Base-by-base conservation (phyloP, 208 protist species). In the Trypanosomatidae sp. region DNA sequence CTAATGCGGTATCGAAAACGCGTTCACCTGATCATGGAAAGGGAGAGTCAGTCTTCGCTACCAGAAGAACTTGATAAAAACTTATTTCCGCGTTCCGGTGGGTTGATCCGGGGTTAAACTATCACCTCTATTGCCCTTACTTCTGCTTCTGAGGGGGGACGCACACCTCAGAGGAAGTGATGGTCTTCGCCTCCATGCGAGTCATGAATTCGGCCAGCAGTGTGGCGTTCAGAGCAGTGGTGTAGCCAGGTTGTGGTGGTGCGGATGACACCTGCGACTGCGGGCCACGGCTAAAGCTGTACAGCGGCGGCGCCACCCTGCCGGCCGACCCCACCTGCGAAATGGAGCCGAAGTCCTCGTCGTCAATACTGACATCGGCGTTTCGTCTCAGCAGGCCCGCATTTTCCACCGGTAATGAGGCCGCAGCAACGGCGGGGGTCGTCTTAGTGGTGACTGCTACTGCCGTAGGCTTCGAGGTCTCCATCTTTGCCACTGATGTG, bases 341-440 rank as follows among this genome's bases (percentile, higher is more conserved):
- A 19, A 69, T 55, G 8, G 74, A 79, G 33, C 74, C 74, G 25
- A 79, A 79, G 50, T 79, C 66, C 25, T 71, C 66, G 7, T 79
- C 47, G 15, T 65, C 73, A 17, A 12, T n/a, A 47, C 22, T 64
- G 41, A 55, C 69, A 3, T 56, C 66, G 55, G n/a, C 44, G 30
- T 46, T 43, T 19, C 6, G 64, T 22, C 43, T 30, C 19, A 15
- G 0, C 30, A n/a, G 36, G 36, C 33, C 43, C 2, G 59, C 19
- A 7, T 46, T 65, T 1, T 46, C 44, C 59, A 8, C 59, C 3
- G 36, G 33, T 46, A 22, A 25, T 43, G 22, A 39, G 25, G 59
- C 8, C 8, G 4, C 19, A 22, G 17, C 0, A 28, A 13, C 5
- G 22, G 36, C 39, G 59, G 59, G 0, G 36, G 19, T 43, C 2